These are phyloP conservation scores for Lentinula novae-zelandiae DNA, from an alignment of 1,284 basidiomycete genomes.

Conservation along the genomic window DNA sequence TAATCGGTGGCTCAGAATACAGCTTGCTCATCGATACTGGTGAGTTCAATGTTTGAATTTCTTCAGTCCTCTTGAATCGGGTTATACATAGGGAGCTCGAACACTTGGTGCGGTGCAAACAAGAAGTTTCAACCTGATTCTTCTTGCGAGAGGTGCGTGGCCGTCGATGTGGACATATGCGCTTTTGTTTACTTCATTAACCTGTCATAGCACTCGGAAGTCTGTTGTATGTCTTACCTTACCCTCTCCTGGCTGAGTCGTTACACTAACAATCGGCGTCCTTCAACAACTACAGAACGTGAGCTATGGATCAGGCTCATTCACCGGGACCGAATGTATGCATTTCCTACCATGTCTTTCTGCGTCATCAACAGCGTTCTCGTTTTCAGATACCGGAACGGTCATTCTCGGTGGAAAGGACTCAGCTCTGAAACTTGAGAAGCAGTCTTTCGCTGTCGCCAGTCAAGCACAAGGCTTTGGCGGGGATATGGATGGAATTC, in stretches of 20 bases:
- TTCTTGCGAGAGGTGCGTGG: conserved; percentile 30
- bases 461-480: conserved; percentile 31
- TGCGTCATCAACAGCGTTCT: neutral
- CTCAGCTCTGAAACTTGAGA: conserved; percentile 27
- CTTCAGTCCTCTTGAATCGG: neutral
- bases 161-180: neutral
- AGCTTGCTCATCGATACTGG: conserved; percentile 28
- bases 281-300: conserved; percentile 30
- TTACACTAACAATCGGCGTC: neutral
- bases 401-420: conserved; percentile 25
- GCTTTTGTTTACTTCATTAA: neutral
- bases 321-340: conserved; percentile 37
- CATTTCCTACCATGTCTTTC: neutral
- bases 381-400: conserved; percentile 27
- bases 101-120: conserved; percentile 33
- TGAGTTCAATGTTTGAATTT: conserved; percentile 19
- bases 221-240: neutral
- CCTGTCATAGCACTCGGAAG: conserved; percentile 16
- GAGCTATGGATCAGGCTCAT: conserved; percentile 43
- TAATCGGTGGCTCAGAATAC: conserved; percentile 31
- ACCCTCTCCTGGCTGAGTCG: neutral
- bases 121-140: conserved; percentile 32
- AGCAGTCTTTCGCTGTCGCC: conserved; percentile 41
- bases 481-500: conserved; percentile 35
- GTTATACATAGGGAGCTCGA: conserved; percentile 25